A percentile compares a stretch with the other conserved stretches of the same genome.
These are phyloP conservation scores for Globisporangium yorkense DNA, from an alignment of 352 stramenopile species.

Conservation along the genomic window DNA sequence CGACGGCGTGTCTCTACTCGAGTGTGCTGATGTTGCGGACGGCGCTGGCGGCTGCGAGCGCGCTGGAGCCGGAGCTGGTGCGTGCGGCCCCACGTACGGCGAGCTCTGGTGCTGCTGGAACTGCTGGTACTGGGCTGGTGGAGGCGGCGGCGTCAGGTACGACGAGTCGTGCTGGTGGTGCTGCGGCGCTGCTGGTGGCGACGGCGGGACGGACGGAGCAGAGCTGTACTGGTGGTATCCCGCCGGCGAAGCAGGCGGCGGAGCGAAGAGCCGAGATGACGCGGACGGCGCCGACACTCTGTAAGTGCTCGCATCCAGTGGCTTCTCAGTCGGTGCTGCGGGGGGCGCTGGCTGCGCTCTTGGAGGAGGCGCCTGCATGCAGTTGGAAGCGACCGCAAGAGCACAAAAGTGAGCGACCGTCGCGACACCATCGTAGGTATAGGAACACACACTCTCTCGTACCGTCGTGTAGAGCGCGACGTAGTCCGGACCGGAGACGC, in stretches of 20 bases:
- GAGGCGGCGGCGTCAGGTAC: conserved; percentile 15
- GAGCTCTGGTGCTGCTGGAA: conserved; percentile 7
- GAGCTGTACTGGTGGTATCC: conserved; percentile 5
- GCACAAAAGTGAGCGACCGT: neutral
- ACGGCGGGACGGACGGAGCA: neutral
- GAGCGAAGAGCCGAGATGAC: conserved; percentile 17
- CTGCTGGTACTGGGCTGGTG: conserved; percentile 8
- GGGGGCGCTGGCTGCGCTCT: conserved; percentile 41
- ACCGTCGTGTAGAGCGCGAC: conserved; percentile 66
- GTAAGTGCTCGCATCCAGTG: conserved; percentile 7
- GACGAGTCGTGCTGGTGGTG: conserved; percentile 5
- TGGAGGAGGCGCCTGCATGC: conserved; percentile 31
- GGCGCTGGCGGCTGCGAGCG: conserved; percentile 1
- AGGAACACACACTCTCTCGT: conserved; percentile 5
- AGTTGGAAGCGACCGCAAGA: too few relatives aligned
- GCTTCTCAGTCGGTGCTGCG: conserved; percentile 26
- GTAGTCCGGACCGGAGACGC: conserved; percentile 81
- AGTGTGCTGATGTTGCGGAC: conserved; percentile 4
- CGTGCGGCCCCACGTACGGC: conserved; percentile 8
- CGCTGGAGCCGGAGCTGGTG: neutral
- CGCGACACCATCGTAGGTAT: neutral
- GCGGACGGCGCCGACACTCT: conserved; percentile 13
- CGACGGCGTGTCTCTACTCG: neutral
- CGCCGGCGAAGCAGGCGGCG: conserved; percentile 12
- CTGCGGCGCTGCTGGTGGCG: neutral